Base-by-base conservation (phyloP, 164 flowering plant species). In the Vitis rupestris region DNA sequence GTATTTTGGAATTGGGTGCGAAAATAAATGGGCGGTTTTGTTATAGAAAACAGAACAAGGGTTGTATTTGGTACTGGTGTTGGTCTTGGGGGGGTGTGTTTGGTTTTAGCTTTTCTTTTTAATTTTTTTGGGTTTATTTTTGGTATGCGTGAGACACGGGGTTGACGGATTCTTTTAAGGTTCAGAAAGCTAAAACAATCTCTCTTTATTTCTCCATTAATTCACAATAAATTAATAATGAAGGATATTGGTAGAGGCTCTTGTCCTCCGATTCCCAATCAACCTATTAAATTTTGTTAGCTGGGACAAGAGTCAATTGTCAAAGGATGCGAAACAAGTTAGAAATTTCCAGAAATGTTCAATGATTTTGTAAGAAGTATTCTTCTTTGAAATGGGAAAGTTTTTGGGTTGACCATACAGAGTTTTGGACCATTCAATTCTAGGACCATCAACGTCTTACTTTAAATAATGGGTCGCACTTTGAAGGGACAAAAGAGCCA, bases 71-170 rank as follows among this genome's bases (percentile, higher is more conserved):
- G 7, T 37, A 37, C 44, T 37, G 44, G 44, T 37, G 0, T 37
- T 37, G 44, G 44, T 6, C 44, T 37, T 37, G 44, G 44, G 44
- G 44, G 44, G 44, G 44, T 37, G 44, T 58, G 51, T 57, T 10
- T 55, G 37, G 30, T 10, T 64, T 23, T 50, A 49, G 52, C 12
- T 13, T 65, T 13, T 50, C 3, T 6, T 50, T 8, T 65, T 65
- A 14, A 14, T 50, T 19, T 23, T 5, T 65, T 67, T 9, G 49
- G 51, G 50, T 9, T 50, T 50, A 4, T 51, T 61, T 51, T 70
- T n/a, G n/a, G 70, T 29, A 23, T 23, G 72, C 79, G 74, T 66
- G 29, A 66, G 78, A 79, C 49, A 58, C 16, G 74, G 74, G 62
- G 70, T 63, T 70, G 77, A 78, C 69, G 62, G 77, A 70, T 66